Conservation (phyloP, 2,329 filamentous ascomycete genomes). For the Ceratocystis colombiana region DNA sequence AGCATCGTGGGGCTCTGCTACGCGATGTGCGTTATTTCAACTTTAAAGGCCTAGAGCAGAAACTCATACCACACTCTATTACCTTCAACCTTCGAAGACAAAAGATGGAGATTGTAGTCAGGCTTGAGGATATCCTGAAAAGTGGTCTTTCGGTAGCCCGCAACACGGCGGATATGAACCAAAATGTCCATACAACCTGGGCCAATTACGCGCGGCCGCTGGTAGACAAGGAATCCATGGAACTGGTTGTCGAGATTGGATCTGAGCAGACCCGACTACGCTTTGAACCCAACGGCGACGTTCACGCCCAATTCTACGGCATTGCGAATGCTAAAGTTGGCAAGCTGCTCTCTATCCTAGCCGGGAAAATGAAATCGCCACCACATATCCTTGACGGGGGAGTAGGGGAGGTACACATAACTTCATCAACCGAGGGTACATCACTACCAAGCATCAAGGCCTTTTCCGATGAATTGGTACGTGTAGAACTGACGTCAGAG, state of each 20-base stretch:
- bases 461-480: constrained; percentile 59
- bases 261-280: constrained; percentile 53
- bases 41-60: constrained; percentile 82
- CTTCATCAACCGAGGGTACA: neutral
- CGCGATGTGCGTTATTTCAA: constrained; percentile 88
- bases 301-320: constrained; percentile 63
- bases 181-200: constrained; percentile 37
- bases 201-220: constrained; percentile 77
- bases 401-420: neutral
- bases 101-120: constrained; percentile 64
- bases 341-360: constrained; percentile 68
- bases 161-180: constrained; percentile 41
- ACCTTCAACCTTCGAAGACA: constrained; percentile 61
- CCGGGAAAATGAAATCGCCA: constrained; percentile 65
- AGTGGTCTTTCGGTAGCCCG: constrained; percentile 65
- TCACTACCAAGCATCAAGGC: constrained; percentile 40
- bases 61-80: constrained; percentile 66
- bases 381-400: constrained; percentile 24
- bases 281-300: constrained; percentile 32
- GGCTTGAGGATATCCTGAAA: constrained; percentile 79
- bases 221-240: constrained; percentile 56
- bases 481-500: constrained; percentile 49
- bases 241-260: constrained; percentile 72
- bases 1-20: constrained; percentile 66
- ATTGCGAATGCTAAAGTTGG: constrained; percentile 59